A percentile compares a stretch with the other conserved stretches of the same genome.
These are phyloP conservation scores for Crithidia bombi DNA, from an alignment of 208 protist genomes.

Conservation along the genomic window DNA sequence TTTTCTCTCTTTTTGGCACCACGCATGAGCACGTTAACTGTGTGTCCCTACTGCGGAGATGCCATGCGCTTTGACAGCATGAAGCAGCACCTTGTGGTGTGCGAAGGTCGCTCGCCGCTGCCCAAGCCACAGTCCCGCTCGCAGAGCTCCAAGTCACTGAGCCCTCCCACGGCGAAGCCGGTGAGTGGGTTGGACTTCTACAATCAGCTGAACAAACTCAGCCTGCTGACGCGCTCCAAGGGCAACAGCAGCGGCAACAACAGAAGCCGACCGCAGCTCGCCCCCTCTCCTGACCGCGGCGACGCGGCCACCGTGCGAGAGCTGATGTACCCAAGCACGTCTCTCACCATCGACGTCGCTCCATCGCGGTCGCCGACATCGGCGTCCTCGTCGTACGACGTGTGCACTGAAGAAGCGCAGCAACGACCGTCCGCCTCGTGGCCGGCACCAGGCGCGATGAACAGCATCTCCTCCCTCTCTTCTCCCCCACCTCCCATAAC, in stretches of 20 bases:
- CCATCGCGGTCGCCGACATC: background rate
- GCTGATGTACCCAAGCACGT: conserved; percentile 12
- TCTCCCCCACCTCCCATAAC: conserved; percentile 1
- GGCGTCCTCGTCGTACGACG: background rate
- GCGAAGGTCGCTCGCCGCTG: conserved; percentile 14
- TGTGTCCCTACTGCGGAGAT: conserved; percentile 57
- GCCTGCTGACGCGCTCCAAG: conserved; percentile 9
- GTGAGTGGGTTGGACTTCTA: conserved; percentile 36
- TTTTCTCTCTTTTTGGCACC: background rate
- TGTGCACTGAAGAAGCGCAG: background rate
- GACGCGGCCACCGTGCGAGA: conserved; percentile 12
- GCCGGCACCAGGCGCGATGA: background rate
- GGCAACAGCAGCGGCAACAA: background rate
- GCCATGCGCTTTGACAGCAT: conserved; percentile 37
- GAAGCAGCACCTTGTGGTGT: conserved; percentile 43
- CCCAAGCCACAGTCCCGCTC: background rate
- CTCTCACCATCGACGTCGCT: conserved; percentile 14
- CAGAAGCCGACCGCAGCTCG: conserved; percentile 2
- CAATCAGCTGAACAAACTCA: conserved; percentile 34
- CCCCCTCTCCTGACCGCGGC: background rate
- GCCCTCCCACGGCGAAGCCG: background rate
- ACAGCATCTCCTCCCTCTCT: background rate
- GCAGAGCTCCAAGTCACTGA: background rate
- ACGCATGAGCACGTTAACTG: conserved; percentile 40
- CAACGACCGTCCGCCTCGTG: background rate